Evolutionary conservation across 768 basidiomycete species (phyloP).

Genomic region (Tulasnella sp.): DNA sequence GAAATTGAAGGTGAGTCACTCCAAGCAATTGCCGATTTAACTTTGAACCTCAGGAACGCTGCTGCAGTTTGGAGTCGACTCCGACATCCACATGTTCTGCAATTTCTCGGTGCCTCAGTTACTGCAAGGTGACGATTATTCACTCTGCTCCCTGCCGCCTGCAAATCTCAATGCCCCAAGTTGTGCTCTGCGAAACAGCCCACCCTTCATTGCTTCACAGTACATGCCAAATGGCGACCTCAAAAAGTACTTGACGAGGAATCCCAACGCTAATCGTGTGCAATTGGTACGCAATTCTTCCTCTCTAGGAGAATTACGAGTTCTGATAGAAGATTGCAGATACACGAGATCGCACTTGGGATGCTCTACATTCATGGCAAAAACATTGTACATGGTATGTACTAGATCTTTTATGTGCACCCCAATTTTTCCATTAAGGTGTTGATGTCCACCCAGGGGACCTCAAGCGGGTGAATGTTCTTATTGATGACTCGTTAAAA

Average conservation of each 20-base stretch:
- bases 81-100: not conserved
- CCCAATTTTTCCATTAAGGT: too few species aligned
- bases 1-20: not conserved
- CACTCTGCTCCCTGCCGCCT: not conserved
- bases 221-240: not conserved
- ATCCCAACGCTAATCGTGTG: not conserved
- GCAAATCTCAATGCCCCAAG: too few species aligned
- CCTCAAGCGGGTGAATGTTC: not conserved
- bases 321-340: too few species aligned
- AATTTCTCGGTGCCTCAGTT: not conserved
- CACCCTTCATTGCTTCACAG: not conserved
- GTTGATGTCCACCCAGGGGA: not conserved
- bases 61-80: not conserved
- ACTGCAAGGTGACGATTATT: not conserved
- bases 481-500: not conserved
- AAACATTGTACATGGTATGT: not conserved
- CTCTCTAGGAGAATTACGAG: too few species aligned
- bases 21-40: too few species aligned
- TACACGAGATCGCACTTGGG: not conserved
- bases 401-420: not conserved
- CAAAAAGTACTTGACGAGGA: not conserved
- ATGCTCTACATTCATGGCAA: not conserved
- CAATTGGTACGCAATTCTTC: not conserved
- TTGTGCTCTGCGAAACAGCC: too few species aligned
- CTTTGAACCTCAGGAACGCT: too few species aligned